These are phyloP conservation scores for Yueomyces sp. DNA, from an alignment of 1,139 yeast genomes.

Conservation along the genomic window DNA sequence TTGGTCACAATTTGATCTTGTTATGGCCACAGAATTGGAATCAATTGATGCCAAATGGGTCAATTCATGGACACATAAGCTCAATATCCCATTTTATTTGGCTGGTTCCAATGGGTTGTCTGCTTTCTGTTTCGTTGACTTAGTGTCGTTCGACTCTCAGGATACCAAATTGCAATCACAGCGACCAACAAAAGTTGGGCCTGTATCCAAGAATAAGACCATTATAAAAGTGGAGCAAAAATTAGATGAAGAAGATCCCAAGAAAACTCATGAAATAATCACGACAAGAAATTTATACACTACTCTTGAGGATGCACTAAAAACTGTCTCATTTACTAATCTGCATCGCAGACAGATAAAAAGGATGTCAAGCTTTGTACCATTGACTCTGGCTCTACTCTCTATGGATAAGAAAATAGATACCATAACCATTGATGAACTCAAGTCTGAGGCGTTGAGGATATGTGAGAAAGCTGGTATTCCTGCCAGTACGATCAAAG, in stretches of 20 bases:
- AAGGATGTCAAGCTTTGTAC: conserved; percentile 47
- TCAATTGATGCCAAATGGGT: conserved; percentile 29
- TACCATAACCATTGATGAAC: conserved; percentile 12
- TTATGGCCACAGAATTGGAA: conserved; percentile 61
- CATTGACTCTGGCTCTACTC: conserved; percentile 47
- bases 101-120: conserved; percentile 67
- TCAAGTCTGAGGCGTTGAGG: conserved; percentile 22
- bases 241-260: conserved; percentile 29
- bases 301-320: conserved; percentile 28
- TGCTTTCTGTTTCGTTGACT: conserved; percentile 73
- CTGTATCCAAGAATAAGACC: conserved; percentile 35
- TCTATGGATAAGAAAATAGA: conserved; percentile 10
- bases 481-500: conserved; percentile 27
- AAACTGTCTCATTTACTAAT: conserved; percentile 28
- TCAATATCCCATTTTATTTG: conserved; percentile 53
- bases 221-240: conserved; percentile 35
- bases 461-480: conserved; percentile 31
- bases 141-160: conserved; percentile 43
- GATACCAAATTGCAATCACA: conserved; percentile 41
- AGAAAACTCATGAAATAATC: conserved; percentile 34
- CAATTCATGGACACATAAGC: conserved; percentile 42
- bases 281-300: conserved; percentile 44
- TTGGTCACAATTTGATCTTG: conserved; percentile 44
- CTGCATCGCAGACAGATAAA: conserved; percentile 44
- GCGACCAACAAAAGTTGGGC: conserved; percentile 34